Base-by-base conservation (phyloP, 345 rosid genomes). In the Murraya koenigii region DNA sequence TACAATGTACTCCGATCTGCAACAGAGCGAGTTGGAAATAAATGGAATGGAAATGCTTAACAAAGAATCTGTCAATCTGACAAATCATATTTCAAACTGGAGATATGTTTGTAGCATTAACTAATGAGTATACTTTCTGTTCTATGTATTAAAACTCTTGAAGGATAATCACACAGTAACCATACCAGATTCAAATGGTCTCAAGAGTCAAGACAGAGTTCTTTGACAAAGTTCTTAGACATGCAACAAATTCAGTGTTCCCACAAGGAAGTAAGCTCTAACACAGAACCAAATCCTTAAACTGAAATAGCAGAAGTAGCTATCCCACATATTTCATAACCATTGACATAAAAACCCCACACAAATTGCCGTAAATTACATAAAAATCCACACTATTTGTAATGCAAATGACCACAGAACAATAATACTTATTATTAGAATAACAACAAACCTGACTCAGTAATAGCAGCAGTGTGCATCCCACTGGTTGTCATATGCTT, bases 401-500 rank as follows among this genome's bases (percentile, higher is more conserved):
- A 20, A 36, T 47, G 63, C 32, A 13, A 54, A 56, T 55, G 7
- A 54, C 5, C 17, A 32, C 25, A 71, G 19, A 47, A 25, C 3
- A 69, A 23, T 8, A 15, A 11, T 30, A 63, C 6, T 28, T 0
- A 63, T 30, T 28, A 63, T 63, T 28, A 17, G 22, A 72, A n/a
- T 14, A 68, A 61, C 32, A 30, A 47, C 59, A 33, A 74, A 95
- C 96, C 98, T 87, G 94, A 82, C 83, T 90, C 91, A 3, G 97
- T 89, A 71, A 94, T 70, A 44, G 93, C 94, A 80, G 98, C 95
- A 36, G 98, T 90, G 74, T 93, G 97, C 23, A 93, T 87, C 80
- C 97, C 98, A 33, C 96, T 92, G 10, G 97, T 93, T 13, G 99
- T 87, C 82, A 94, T 87, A 72, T 88, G 88, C 60, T 77, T 30